phyloP scores from a whole-genome alignment of 2,329 filamentous ascomycete genomes.

The Beauveria rudraprayagi region DNA sequence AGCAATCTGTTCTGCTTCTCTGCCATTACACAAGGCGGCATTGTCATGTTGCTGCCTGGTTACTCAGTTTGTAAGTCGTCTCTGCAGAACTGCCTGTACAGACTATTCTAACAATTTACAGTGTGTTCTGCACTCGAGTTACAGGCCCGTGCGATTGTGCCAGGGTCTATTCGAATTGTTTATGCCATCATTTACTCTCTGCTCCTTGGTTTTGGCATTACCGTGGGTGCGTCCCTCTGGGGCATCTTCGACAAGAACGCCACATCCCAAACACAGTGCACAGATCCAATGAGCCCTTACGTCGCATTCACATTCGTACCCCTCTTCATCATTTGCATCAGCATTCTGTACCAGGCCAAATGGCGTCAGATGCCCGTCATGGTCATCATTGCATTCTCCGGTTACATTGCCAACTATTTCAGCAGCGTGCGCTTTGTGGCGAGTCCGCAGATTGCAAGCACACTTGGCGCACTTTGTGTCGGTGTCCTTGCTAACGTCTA shows the following conservation, averaged over 20 bases:
- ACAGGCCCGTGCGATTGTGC: conserved; percentile 60
- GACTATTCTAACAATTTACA: conserved; percentile 15
- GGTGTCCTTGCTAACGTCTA: conserved; percentile 73
- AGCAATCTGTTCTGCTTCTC: conserved; percentile 55
- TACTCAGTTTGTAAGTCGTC: conserved; percentile 47
- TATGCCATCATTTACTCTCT: conserved; percentile 68
- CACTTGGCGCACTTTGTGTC: conserved; percentile 66
- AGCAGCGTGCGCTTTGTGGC: conserved; percentile 55
- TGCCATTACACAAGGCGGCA: conserved; percentile 55
- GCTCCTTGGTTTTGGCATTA: conserved; percentile 65
- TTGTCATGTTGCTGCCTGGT: conserved; percentile 58
- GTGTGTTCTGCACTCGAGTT: conserved; percentile 50
- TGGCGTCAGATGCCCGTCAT: conserved; percentile 74
- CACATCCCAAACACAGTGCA: conserved; percentile 34
- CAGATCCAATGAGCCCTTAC: conserved; percentile 33
- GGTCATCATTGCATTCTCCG: conserved; percentile 63
- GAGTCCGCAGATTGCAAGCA: conserved; percentile 69
- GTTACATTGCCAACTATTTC: conserved; percentile 72
- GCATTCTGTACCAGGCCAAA: conserved; percentile 72
- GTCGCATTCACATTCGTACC: conserved; percentile 65
- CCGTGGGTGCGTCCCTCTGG: conserved; percentile 56
- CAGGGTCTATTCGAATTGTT: conserved; percentile 65
- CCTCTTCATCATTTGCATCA: conserved; percentile 63
- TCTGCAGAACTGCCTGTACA: not conserved
- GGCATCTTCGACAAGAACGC: conserved; percentile 51